Evolutionary conservation across 2,329 filamentous ascomycete genomes (phyloP).

Genomic region (Calonectria henricotiae): DNA sequence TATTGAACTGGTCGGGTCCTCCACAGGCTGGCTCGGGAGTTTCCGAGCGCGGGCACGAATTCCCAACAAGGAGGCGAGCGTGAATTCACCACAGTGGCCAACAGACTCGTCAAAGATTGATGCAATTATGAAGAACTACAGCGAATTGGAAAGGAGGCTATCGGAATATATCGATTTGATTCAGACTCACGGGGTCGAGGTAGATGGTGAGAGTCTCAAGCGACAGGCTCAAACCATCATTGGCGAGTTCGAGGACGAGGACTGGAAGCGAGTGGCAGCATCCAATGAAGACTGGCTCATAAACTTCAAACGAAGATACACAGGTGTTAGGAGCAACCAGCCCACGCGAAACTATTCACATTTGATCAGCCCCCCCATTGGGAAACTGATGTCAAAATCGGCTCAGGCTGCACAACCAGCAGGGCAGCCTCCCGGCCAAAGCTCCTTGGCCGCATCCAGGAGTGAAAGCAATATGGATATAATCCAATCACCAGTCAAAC

Average conservation of each 20-base stretch:
- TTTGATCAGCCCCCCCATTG: background rate
- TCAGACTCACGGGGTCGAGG: slow-evolving; percentile 28
- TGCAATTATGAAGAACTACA: slow-evolving; percentile 28
- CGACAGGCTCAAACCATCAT: slow-evolving; percentile 18
- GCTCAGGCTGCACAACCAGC: background rate
- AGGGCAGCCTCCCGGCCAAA: background rate
- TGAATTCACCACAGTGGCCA: background rate
- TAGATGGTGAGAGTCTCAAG: slow-evolving; percentile 22
- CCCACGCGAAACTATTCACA: slow-evolving; percentile 4
- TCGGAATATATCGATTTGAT: slow-evolving; percentile 28
- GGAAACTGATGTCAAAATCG: background rate
- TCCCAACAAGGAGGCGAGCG: background rate
- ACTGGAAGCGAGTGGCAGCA: slow-evolving; percentile 29
- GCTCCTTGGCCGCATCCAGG: background rate
- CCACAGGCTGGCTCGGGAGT: slow-evolving; percentile 20
- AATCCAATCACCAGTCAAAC: background rate
- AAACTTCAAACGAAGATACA: slow-evolving; percentile 27
- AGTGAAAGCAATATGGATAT: background rate
- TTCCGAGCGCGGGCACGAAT: slow-evolving; percentile 18
- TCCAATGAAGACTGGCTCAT: slow-evolving; percentile 20
- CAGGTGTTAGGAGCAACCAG: background rate
- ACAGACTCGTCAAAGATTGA: slow-evolving; percentile 31
- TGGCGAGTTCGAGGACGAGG: background rate
- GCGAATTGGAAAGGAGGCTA: slow-evolving; percentile 23
- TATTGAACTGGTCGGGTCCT: slow-evolving; percentile 21